Percentiles rank a stretch among this genome's conserved stretches.
These are phyloP conservation scores for Neckera pumila DNA, from an alignment of 225 moss, liverwort and hornwort species.

Conservation along the genomic window DNA sequence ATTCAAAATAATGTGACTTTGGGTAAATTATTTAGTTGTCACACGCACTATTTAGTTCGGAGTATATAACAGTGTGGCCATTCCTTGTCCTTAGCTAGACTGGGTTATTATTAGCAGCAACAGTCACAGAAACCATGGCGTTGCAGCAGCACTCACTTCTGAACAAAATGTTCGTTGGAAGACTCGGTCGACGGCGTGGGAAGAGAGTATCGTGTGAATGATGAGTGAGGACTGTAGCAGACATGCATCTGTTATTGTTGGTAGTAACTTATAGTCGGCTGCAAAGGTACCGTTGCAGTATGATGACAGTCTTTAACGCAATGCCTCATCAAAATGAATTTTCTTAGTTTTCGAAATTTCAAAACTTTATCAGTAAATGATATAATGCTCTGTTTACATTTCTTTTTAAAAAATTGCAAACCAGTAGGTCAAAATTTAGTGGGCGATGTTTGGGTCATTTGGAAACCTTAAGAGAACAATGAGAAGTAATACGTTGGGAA, in stretches of 20 bases:
- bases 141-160: neutral
- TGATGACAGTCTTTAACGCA: neutral
- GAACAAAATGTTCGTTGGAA: neutral
- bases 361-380: neutral
- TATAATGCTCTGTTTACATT: no score
- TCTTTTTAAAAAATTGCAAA: neutral
- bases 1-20: neutral
- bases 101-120: neutral
- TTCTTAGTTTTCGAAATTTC: no score
- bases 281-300: neutral
- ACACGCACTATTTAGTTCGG: fast-evolving
- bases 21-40: neutral
- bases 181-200: neutral
- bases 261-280: neutral
- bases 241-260: neutral
- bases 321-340: no score
- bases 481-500: neutral
- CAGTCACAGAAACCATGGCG: neutral
- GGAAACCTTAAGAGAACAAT: neutral
- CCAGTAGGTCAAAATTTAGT: neutral
- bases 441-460: no score
- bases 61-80: neutral
- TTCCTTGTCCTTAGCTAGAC: neutral
- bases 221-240: neutral
- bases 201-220: neutral